Evolutionary conservation across 768 basidiomycete species (phyloP), one percentile per base, ranked within the genome.

Genomic region (Lyophyllum atratum): DNA sequence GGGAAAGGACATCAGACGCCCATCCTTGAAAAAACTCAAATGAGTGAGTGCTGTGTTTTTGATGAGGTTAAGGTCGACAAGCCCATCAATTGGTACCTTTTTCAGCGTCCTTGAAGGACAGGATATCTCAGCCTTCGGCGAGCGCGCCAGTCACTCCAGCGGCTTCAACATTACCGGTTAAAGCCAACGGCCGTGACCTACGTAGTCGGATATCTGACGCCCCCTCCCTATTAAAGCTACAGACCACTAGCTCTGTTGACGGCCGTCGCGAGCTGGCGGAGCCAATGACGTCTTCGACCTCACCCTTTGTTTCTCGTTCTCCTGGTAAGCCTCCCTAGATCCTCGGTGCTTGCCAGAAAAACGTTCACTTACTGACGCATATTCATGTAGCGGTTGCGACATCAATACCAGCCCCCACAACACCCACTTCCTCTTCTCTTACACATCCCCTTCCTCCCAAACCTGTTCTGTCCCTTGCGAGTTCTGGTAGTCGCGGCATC

Each of bases 371-470:
- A 9, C 28, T 42, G 22, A 50, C 24, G 12, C 4, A 25, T 44
- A 3, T 56, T 1, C 34, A 34, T 45, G 39, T 31, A 52, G 42
- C 55, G 25, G 33, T 45, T 50, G 4, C 54, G 25, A n/a, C 56
- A 47, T 34, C 53, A 11, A 59, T 50, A 37, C 60, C 66, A 33
- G 39, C 64, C 1, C 48, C 62, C 49, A 33, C 53, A 43, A 15
- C 56, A 48, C 39, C 56, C 19, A 40, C 55, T 52, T 28, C 54
- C 3, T 54, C 54, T 46, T 55, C 65, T 4, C 55, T 45, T 17
- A 67, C 33, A 49, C 77, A 66, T 60, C 74, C 63, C 46, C 68
- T 68, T 58, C 81, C 65, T 39, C 69, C 64, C 8, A 73, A 72
- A 62, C 72, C 72, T 44, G 47, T 58, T n/a, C 25, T 50, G 5